Percentiles rank a stretch among this genome's conserved stretches.
These are phyloP conservation scores for Hylodesmum podocarpum DNA, from an alignment of 306 rosid species.

Conservation along the genomic window DNA sequence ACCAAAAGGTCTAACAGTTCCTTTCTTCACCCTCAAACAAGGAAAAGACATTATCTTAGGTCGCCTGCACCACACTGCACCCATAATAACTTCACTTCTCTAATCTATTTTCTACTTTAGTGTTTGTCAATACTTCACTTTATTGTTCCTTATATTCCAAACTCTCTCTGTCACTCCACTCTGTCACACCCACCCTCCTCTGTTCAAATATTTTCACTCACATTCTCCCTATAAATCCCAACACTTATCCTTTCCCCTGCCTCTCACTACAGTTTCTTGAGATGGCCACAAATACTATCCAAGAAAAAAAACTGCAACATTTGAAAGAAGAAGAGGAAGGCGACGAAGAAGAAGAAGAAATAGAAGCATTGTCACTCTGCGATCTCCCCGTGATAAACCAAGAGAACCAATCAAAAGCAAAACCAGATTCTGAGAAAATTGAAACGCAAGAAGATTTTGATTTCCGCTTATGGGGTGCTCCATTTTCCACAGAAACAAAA, in stretches of 20 bases:
- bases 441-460: slow-evolving; percentile 58
- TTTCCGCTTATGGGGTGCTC: slow-evolving; percentile 42
- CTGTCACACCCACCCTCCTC: not conserved
- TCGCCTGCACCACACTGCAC: slow-evolving; percentile 32
- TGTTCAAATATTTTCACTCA: slow-evolving; percentile 9
- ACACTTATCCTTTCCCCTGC: not conserved
- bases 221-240: not conserved
- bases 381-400: slow-evolving; percentile 54
- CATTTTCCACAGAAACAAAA: slow-evolving; percentile 29
- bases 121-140: slow-evolving; percentile 29
- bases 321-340: slow-evolving; percentile 26
- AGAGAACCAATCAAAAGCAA: slow-evolving; percentile 14
- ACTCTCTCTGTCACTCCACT: slow-evolving; percentile 24
- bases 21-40: slow-evolving; percentile 45
- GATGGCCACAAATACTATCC: slow-evolving; percentile 38
- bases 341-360: slow-evolving; percentile 23
- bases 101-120: slow-evolving; percentile 17
- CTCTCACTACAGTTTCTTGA: not conserved
- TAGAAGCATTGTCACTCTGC: slow-evolving; percentile 55
- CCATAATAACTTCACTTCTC: slow-evolving; percentile 12
- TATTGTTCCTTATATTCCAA: slow-evolving; percentile 45
- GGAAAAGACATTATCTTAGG: slow-evolving; percentile 35
- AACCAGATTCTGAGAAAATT: not conserved
- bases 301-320: slow-evolving; percentile 4
- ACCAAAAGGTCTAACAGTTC: slow-evolving; percentile 26